Evolutionary conservation across 371 early-diverging fungal species (phyloP).

Genomic region (Nosema muscidifuracis): DNA sequence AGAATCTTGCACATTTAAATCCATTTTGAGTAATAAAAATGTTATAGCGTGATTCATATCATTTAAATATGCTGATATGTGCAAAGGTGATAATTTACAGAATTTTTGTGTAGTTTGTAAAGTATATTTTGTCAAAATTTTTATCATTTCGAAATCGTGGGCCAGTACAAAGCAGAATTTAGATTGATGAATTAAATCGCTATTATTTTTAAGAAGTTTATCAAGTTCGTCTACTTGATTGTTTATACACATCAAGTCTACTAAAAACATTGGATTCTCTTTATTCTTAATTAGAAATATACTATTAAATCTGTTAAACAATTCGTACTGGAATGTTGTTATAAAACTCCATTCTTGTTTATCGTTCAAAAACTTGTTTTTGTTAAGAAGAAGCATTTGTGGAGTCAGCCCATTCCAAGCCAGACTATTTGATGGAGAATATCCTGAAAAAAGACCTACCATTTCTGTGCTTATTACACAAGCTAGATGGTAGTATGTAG

Average conservation of each 20-base stretch:
- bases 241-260: conserved; percentile 49
- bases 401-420: conserved; percentile 50
- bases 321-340: conserved; percentile 30
- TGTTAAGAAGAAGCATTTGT: conserved; percentile 21
- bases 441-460: conserved; percentile 10
- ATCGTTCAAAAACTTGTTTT: not conserved
- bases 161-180: conserved; percentile 33
- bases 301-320: conserved; percentile 14
- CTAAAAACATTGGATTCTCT: conserved; percentile 45
- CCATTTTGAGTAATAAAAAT: conserved; percentile 2
- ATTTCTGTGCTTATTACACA: conserved; percentile 35
- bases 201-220: conserved; percentile 35
- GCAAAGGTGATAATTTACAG: conserved; percentile 45
- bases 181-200: conserved; percentile 20
- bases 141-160: conserved; percentile 19
- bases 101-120: conserved; percentile 25
- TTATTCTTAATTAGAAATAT: conserved; percentile 12
- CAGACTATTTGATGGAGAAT: conserved; percentile 8
- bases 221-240: conserved; percentile 7
- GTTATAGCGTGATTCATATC: conserved; percentile 13
- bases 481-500: conserved; percentile 48
- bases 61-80: conserved; percentile 8
- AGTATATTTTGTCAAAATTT: conserved; percentile 32
- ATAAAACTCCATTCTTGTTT: conserved; percentile 36
- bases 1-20: conserved; percentile 12